These are phyloP conservation scores for Fraxinus albicans DNA, from an alignment of 305 asterid species.

Conservation along the genomic window DNA sequence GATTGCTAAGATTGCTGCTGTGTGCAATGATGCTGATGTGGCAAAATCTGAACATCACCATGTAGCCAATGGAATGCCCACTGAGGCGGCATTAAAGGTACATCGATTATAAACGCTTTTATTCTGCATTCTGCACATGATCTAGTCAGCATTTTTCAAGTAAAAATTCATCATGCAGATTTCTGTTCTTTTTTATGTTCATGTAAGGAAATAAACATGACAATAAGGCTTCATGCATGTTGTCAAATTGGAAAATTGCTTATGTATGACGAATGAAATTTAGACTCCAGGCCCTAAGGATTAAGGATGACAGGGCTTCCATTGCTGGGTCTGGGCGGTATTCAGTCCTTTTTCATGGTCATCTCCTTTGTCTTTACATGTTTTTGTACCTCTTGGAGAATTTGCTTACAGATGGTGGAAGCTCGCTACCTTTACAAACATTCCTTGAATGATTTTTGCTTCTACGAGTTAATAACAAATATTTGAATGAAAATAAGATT, in stretches of 20 bases:
- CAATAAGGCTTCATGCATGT: not conserved
- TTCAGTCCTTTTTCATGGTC: not conserved
- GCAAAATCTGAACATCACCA: too few relatives aligned
- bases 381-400: not conserved
- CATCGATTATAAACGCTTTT: not conserved
- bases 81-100: too few relatives aligned
- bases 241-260: not conserved
- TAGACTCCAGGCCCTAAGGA: not conserved
- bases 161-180: not conserved
- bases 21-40: too few relatives aligned
- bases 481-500: slow-evolving; percentile 6
- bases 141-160: not conserved
- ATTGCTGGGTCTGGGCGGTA: not conserved
- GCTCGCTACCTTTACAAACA: not conserved
- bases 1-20: too few relatives aligned
- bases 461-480: not conserved
- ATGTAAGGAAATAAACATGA: not conserved
- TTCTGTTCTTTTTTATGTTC: not conserved
- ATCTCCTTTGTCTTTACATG: not conserved
- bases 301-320: not conserved
- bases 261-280: too few relatives aligned
- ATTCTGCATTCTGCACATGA: not conserved
- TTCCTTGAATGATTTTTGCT: not conserved
- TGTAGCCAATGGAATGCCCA: too few relatives aligned
- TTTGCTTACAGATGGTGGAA: not conserved